Conservation (phyloP, 192 early-diverging fungal species). For the Thamnidium elegans region DNA sequence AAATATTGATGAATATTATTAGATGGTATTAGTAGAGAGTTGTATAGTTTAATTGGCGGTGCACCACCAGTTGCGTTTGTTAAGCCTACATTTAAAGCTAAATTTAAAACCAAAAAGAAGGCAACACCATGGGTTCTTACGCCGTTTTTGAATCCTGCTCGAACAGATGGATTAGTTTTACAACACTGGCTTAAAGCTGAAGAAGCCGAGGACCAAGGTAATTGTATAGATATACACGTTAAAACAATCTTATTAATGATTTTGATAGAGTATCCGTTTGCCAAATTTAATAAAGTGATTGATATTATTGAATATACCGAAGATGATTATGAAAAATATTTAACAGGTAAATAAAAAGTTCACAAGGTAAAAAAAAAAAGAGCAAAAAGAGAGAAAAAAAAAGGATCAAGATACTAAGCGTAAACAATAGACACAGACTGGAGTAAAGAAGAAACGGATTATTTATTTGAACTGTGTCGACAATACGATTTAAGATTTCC, state of each 20-base stretch:
- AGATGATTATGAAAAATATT: conserved; percentile 80
- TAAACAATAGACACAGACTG: conserved; percentile 61
- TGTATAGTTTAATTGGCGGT: conserved; percentile 66
- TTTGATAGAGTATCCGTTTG: conserved; percentile 64
- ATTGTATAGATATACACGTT: not conserved
- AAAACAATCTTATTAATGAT: not conserved
- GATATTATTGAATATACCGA: conserved; percentile 70
- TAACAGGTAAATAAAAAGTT: conserved; percentile 43
- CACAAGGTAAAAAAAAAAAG: not conserved
- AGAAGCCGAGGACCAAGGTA: conserved; percentile 43
- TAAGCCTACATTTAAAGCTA: conserved; percentile 65
- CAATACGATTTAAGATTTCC: conserved; percentile 79
- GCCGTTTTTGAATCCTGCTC: conserved; percentile 73
- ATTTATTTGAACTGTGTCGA: conserved; percentile 70
- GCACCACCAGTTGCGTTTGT: conserved; percentile 60
- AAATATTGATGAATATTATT: not conserved
- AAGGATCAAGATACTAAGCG: not conserved
- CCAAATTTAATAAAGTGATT: conserved; percentile 73
- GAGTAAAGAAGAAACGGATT: conserved; percentile 84
- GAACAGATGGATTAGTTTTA: conserved; percentile 68
- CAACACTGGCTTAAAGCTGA: conserved; percentile 79
- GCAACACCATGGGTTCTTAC: conserved; percentile 70
- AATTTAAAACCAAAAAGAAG: conserved; percentile 66
- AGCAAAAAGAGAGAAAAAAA: not conserved
- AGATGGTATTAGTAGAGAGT: conserved; percentile 60